Percentiles rank a stretch among this genome's conserved stretches.
Conservation (phyloP, 1,284 basidiomycete species). For the Puccinia polysora region DNA sequence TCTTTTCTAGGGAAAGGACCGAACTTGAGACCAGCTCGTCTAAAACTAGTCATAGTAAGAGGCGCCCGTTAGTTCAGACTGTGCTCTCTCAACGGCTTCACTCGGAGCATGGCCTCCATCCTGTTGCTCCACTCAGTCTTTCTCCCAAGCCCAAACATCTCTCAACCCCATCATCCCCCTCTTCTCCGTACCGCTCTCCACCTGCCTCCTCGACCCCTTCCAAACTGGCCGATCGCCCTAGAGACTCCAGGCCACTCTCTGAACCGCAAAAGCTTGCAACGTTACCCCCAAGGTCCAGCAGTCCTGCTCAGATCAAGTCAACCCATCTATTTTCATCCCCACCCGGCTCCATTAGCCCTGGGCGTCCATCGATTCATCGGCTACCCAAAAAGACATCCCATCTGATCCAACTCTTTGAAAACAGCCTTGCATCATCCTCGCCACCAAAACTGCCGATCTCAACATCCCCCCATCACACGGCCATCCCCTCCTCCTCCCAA, state of each 20-base stretch:
- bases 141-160: slow-evolving; percentile 26
- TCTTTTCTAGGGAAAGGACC: slow-evolving; percentile 33
- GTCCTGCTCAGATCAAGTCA: slow-evolving; percentile 10
- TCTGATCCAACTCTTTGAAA: slow-evolving; percentile 40
- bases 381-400: slow-evolving; percentile 38
- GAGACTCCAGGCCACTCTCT: not conserved
- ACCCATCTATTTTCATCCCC: slow-evolving; percentile 7
- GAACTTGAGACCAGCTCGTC: slow-evolving; percentile 38
- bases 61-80: slow-evolving; percentile 6
- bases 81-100: slow-evolving; percentile 22
- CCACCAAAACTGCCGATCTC: not conserved
- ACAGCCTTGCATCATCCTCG: slow-evolving; percentile 6
- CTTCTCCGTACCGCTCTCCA: slow-evolving; percentile 1
- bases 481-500: not conserved
- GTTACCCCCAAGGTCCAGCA: slow-evolving; percentile 2
- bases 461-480: slow-evolving; percentile 17
- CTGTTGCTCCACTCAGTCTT: slow-evolving; percentile 21
- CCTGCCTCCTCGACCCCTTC: slow-evolving; percentile 1
- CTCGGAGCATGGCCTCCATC: slow-evolving; percentile 5
- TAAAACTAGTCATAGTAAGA: slow-evolving; percentile 5
- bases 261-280: not conserved
- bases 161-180: slow-evolving; percentile 9
- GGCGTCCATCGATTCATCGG: slow-evolving; percentile 29
- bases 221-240: not conserved
- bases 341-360: not conserved